Percentiles rank a stretch among this genome's conserved stretches.
These are phyloP conservation scores for Nidularia sp. DNA, from an alignment of 768 basidiomycete genomes.

Conservation along the genomic window DNA sequence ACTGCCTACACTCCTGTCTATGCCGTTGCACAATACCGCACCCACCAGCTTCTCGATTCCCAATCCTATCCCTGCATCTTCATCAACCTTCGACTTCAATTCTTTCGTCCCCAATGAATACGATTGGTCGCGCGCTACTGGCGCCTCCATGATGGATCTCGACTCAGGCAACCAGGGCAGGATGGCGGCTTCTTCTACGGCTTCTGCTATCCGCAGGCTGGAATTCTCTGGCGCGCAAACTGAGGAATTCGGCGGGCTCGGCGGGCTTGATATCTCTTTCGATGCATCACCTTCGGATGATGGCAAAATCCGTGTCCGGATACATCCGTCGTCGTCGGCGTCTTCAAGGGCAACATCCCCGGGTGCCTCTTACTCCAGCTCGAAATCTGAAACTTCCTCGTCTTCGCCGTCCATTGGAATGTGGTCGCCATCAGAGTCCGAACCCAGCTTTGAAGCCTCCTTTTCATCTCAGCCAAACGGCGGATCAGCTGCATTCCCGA, in stretches of 20 bases:
- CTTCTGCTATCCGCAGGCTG: constrained; percentile 39
- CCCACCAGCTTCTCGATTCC: constrained; percentile 57
- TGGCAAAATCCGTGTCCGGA: constrained; percentile 71
- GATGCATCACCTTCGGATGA: constrained; percentile 60
- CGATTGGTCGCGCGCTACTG: constrained; percentile 45
- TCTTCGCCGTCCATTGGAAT: constrained; percentile 20
- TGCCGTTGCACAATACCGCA: constrained; percentile 52
- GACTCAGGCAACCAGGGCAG: constrained; percentile 33
- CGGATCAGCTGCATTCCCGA: constrained; percentile 9
- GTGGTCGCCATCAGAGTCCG: constrained; percentile 18
- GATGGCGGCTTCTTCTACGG: constrained; percentile 19
- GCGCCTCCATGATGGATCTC: constrained; percentile 42
- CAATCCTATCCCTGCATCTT: constrained; percentile 36
- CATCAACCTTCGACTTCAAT: constrained; percentile 44
- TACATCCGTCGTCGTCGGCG: constrained; percentile 54
- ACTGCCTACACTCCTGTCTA: constrained; percentile 67
- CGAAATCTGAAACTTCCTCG: constrained; percentile 14
- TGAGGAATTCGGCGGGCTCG: constrained; percentile 42
- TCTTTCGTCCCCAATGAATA: constrained; percentile 47
- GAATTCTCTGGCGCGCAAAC: constrained; percentile 56
- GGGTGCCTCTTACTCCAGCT: constrained; percentile 10
- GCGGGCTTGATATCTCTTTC: constrained; percentile 68
- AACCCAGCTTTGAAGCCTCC: constrained; percentile 16
- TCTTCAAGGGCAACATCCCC: constrained; percentile 37
- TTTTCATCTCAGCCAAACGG: constrained; percentile 15